phyloP scores from a whole-genome alignment of 768 basidiomycete species.

The Tylopilus felleus region DNA sequence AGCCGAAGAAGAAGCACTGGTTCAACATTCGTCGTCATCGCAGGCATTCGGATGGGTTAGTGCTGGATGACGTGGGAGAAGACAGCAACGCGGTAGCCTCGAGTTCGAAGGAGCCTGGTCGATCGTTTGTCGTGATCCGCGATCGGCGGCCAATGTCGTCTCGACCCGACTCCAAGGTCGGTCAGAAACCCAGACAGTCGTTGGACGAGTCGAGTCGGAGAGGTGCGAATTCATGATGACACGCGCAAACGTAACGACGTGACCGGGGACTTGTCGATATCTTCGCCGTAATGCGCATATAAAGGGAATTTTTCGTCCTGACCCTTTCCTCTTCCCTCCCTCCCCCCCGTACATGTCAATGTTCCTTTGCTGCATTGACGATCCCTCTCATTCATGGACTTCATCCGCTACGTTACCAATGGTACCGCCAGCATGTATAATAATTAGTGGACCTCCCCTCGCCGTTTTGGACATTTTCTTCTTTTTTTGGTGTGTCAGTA shows the following conservation, averaged over 20 bases:
- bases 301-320: constrained; percentile 2
- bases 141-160: constrained; percentile 43
- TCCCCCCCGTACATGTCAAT: neutral
- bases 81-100: constrained; percentile 26
- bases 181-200: constrained; percentile 27
- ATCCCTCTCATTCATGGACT: constrained; percentile 12
- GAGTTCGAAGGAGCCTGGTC: constrained; percentile 36
- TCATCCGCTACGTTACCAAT: constrained; percentile 26
- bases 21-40: constrained; percentile 59
- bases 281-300: constrained; percentile 14
- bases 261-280: constrained; percentile 11
- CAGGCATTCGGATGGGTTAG: constrained; percentile 55
- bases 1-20: constrained; percentile 68
- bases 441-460: constrained; percentile 18
- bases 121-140: constrained; percentile 72
- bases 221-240: constrained; percentile 26
- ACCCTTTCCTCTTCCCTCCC: neutral
- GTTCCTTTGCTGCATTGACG: constrained; percentile 18
- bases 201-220: constrained; percentile 30
- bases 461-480: constrained; percentile 19
- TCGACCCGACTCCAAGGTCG: constrained; percentile 21
- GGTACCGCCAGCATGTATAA: constrained; percentile 28
- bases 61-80: constrained; percentile 27
- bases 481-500: constrained; percentile 12
- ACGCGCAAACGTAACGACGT: neutral